Base-by-base conservation (phyloP, 1,284 basidiomycete species). In the Ceratobasidium sp. region DNA sequence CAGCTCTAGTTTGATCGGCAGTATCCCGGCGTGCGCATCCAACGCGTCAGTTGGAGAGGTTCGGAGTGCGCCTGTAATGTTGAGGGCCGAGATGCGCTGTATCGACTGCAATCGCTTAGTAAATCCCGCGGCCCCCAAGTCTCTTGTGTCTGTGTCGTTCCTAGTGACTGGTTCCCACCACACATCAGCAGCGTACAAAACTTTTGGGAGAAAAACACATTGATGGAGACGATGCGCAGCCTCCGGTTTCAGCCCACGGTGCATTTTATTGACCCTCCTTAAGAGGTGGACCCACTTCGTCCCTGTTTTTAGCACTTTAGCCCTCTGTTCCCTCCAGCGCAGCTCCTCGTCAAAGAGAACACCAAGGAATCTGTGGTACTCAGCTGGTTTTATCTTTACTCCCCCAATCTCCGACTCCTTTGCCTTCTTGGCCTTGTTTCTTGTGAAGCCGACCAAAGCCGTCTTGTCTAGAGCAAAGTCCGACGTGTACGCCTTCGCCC, bases 281-380 rank as follows among this genome's bases (percentile, higher is more conserved):
- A 73, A 31, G 23, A 61, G 39, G 20, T 49, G 20, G 3, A n/a
- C 69, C 69, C 69, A 61, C 7, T 28, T 39, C 20, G 45, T 8
- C 15, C 8, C 69, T 11, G 13, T 73, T 28, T 45, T 33, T 6
- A 66, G 39, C 6, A 76, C 76, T 7, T 23, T 35, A 15, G 53
- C 42, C 20, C 53, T 56, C 17, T 79, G 78, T 37, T 74, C 31
- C 15, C 53, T 31, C 68, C 75, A 79, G 7, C 58, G 47, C 15
- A 78, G 64, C 23, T 71, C 66, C 17, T 54, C 15, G 39, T 79
- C 78, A 17, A 79, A 39, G n/a, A 56, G 33, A 0, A 79, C 75
- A 1, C 78, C 78, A 10, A 78, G 60, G 42, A 61, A 77, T 10
- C 47, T 65, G 37, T 63, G 68, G 10, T 45, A 66, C 31, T 23